Conservation (phyloP, 768 basidiomycete genomes). For the Pleurotus giganteus region DNA sequence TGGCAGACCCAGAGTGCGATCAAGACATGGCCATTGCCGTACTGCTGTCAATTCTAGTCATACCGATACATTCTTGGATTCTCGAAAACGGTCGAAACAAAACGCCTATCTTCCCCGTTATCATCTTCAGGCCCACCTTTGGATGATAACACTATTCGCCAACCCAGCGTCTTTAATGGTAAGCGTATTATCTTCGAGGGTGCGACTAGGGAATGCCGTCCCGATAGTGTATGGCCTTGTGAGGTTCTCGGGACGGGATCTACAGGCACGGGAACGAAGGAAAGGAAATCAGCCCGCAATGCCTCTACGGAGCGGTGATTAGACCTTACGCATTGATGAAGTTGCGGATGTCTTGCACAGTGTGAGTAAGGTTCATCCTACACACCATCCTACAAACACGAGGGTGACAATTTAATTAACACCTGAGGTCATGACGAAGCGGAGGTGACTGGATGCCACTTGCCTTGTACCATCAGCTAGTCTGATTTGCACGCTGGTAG, state of each 20-base stretch:
- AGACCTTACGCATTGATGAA: conserved; percentile 84
- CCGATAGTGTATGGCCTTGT: conserved; percentile 70
- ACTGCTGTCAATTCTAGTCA: too few relatives aligned
- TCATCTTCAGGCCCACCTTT: conserved; percentile 67
- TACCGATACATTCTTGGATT: too few relatives aligned
- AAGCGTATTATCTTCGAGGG: conserved; percentile 53
- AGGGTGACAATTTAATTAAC: not conserved
- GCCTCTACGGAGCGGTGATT: not conserved
- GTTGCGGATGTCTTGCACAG: conserved; percentile 76
- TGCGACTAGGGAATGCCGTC: conserved; percentile 85
- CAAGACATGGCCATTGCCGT: too few relatives aligned
- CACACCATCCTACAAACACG: conserved; percentile 59
- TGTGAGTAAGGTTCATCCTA: conserved; percentile 90
- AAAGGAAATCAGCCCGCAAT: not conserved
- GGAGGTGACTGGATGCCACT: conserved; percentile 13
- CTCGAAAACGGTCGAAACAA: too few relatives aligned
- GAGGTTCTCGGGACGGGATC: conserved; percentile 68
- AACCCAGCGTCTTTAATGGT: conserved; percentile 76
- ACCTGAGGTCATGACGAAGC: not conserved
- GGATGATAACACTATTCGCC: conserved; percentile 81
- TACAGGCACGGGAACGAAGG: conserved; percentile 22
- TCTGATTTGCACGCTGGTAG: conserved; percentile 87
- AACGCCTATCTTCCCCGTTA: too few relatives aligned
- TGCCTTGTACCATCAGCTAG: conserved; percentile 89
- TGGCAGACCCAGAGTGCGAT: too few relatives aligned